phyloP scores from a whole-genome alignment of 83 land plant species.

The Picea abies region DNA sequence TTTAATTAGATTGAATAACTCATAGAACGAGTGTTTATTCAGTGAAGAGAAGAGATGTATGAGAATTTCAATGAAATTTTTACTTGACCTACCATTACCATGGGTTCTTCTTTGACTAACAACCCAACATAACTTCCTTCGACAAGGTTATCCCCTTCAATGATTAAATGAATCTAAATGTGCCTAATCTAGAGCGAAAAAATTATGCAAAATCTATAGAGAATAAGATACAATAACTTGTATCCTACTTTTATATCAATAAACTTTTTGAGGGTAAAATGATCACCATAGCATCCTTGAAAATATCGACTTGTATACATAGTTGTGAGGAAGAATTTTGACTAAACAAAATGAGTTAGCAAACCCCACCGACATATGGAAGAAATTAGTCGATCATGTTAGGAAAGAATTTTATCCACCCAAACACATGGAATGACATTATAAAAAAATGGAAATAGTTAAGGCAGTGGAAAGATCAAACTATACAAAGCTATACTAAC shows the following conservation, averaged over 20 bases:
- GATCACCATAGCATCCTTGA: background rate
- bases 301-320: background rate
- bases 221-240: background rate
- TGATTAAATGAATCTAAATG: no score
- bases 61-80: no score
- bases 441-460: background rate
- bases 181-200: background rate
- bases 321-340: background rate
- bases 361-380: background rate
- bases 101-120: no score
- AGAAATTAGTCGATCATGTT: background rate
- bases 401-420: background rate
- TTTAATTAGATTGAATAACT: no score
- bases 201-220: no score
- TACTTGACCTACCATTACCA: no score
- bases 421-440: background rate
- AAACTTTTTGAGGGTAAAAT: background rate
- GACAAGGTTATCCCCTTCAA: background rate
- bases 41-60: no score
- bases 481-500: background rate
- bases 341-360: background rate
- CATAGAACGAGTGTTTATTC: no score
- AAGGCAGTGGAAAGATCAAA: background rate
- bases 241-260: background rate
- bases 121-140: background rate